A percentile compares a stretch with the other conserved stretches of the same genome.
phyloP scores from a whole-genome alignment of 371 early-diverging fungal genomes.

The Conidiobolus incongruus region DNA sequence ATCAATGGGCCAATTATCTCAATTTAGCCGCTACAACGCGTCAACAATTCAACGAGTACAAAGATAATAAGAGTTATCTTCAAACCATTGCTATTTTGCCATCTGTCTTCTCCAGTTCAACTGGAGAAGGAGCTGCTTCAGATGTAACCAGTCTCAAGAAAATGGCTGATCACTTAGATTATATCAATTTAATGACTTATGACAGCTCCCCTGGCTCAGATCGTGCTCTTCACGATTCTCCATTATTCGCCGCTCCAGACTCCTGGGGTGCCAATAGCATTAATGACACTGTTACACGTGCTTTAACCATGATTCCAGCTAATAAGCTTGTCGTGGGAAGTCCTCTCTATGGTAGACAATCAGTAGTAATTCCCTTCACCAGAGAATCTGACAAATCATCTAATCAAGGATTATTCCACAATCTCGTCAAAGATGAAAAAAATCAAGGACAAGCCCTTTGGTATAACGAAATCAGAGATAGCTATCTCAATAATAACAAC shows the following conservation, averaged over 20 bases:
- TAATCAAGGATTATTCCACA: too few relatives aligned
- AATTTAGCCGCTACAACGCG: neutral
- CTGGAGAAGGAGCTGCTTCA: too few relatives aligned
- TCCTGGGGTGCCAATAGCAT: neutral
- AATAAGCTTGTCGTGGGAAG: neutral
- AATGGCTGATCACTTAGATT: neutral
- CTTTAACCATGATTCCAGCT: neutral
- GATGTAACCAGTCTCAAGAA: too few relatives aligned
- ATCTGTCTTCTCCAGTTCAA: neutral
- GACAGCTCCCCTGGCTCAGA: neutral
- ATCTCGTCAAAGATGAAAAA: too few relatives aligned
- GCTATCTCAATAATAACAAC: neutral
- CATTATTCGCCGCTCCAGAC: neutral
- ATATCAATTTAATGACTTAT: slow-evolving; percentile 1
- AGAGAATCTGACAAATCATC: too few relatives aligned
- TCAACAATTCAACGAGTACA: neutral
- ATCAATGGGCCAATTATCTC: neutral
- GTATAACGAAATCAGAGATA: neutral
- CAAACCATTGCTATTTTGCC: neutral
- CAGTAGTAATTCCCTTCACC: too few relatives aligned
- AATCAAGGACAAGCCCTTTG: neutral
- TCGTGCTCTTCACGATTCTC: neutral
- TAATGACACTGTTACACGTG: neutral
- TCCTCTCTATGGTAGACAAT: neutral
- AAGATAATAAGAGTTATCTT: neutral